Conservation (phyloP, 2,329 filamentous ascomycete genomes). For the Trichoderma sp. region DNA sequence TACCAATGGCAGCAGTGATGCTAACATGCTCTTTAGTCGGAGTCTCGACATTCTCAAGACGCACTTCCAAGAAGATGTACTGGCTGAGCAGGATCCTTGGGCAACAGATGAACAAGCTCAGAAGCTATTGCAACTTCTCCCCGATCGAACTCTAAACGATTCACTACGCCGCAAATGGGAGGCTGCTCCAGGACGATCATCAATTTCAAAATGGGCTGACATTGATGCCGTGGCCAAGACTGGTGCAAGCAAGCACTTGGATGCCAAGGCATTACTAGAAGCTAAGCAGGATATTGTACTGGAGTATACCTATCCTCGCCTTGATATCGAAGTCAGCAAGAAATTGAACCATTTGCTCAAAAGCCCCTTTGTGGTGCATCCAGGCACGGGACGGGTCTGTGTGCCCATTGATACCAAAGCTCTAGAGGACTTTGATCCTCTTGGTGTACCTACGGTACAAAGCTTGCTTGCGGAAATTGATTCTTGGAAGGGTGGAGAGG, state of each 20-base stretch:
- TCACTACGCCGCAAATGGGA: conserved; percentile 89
- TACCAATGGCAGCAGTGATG: background rate
- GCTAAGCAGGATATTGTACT: conserved; percentile 95
- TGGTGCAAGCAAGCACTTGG: conserved; percentile 69
- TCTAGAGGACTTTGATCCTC: conserved; percentile 81
- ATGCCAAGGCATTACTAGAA: conserved; percentile 71
- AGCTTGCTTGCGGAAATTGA: conserved; percentile 83
- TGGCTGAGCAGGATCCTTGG: conserved; percentile 86
- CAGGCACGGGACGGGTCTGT: conserved; percentile 89
- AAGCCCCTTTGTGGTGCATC: conserved; percentile 93
- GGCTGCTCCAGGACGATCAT: conserved; percentile 72
- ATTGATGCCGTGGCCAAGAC: conserved; percentile 83
- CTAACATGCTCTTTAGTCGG: conserved; percentile 51
- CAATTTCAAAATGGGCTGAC: conserved; percentile 85
- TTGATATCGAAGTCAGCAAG: conserved; percentile 96
- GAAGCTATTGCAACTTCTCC: conserved; percentile 78
- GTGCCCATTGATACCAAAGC: conserved; percentile 80
- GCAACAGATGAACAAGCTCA: conserved; percentile 65
- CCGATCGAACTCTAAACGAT: conserved; percentile 73
- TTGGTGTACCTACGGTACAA: conserved; percentile 85
- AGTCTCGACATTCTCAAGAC: conserved; percentile 81
- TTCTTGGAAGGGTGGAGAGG: conserved; percentile 59
- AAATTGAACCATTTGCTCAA: conserved; percentile 98
- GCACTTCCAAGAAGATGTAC: conserved; percentile 80
- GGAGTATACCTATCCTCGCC: conserved; percentile 95